These are phyloP conservation scores for Staphylotrichum tortipilum DNA, from an alignment of 495 filamentous ascomycete genomes.

Conservation along the genomic window DNA sequence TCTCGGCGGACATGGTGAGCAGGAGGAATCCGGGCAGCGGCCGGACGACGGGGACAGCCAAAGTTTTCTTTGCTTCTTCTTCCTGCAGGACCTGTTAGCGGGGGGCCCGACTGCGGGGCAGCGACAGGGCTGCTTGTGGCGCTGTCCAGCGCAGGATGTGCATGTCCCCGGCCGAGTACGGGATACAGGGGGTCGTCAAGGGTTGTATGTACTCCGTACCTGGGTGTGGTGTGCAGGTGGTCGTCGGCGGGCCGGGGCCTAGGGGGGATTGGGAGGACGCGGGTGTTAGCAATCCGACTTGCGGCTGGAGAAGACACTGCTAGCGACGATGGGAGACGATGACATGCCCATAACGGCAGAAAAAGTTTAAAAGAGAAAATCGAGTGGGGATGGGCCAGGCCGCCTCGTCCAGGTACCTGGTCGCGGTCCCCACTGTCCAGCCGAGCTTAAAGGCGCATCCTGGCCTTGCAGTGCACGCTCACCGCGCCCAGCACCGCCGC, in stretches of 20 bases:
- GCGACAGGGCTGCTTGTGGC: slow-evolving; percentile 2
- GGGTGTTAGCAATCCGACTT: neutral
- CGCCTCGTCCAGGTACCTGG: slow-evolving; percentile 13
- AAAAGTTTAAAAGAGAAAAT: slow-evolving; percentile 29
- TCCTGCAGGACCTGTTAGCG: slow-evolving; percentile 21
- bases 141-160: too few species aligned
- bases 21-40: slow-evolving; percentile 10
- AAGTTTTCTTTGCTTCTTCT: slow-evolving; percentile 11
- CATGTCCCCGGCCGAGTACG: too few species aligned
- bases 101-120: slow-evolving; percentile 18
- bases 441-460: neutral
- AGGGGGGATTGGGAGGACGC: neutral
- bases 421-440: slow-evolving; percentile 3
- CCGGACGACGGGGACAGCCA: slow-evolving; percentile 15
- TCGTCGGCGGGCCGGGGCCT: neutral
- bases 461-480: neutral
- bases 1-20: slow-evolving; percentile 37
- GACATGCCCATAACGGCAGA: slow-evolving; percentile 15
- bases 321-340: slow-evolving; percentile 5
- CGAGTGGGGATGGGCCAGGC: slow-evolving; percentile 22
- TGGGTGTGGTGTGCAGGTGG: too few species aligned
- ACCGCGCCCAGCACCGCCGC: too few species aligned
- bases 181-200: slow-evolving; percentile 5
- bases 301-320: neutral
- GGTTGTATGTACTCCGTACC: too few species aligned